Evolutionary conservation across 2,329 filamentous ascomycete genomes (phyloP).

Genomic region (Pseudocercospora crystallina): DNA sequence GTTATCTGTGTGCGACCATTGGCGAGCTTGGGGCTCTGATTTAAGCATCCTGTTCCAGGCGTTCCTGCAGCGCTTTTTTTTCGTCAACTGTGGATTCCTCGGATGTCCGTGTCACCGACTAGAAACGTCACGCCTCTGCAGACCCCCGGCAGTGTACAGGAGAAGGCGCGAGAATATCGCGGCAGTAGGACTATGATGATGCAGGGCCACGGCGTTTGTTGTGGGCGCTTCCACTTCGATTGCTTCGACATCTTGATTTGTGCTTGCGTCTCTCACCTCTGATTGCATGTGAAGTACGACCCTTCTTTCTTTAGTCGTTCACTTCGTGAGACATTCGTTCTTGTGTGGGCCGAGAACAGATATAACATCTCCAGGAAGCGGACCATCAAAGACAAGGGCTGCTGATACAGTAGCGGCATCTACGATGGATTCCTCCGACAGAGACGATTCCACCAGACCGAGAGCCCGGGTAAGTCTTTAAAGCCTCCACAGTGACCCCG

Average conservation of each 20-base stretch:
- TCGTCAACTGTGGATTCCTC: background rate
- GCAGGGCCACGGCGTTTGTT: background rate
- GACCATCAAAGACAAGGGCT: background rate
- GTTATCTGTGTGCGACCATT: conserved; percentile 7
- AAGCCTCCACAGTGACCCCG: background rate
- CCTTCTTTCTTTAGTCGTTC: background rate
- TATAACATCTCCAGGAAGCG: background rate
- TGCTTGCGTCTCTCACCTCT: background rate
- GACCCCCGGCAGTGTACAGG: background rate
- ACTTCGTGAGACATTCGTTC: background rate
- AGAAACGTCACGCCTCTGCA: background rate
- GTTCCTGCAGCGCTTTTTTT: conserved; percentile 10
- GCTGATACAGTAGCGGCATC: background rate
- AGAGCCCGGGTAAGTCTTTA: conserved; percentile 1
- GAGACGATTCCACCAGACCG: conserved; percentile 3
- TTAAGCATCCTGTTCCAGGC: background rate
- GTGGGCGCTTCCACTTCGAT: background rate
- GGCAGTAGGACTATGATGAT: background rate
- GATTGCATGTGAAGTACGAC: background rate
- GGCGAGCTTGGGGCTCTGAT: conserved; percentile 3
- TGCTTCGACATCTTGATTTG: background rate
- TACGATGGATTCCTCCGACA: background rate
- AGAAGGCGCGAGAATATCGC: conserved; percentile 1
- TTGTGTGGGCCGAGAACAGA: background rate
- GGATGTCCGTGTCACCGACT: background rate